Percentiles rank a stretch among this genome's conserved stretches.
Conservation (phyloP, 1,284 basidiomycete genomes). For the Ganoderma lingzhi region DNA sequence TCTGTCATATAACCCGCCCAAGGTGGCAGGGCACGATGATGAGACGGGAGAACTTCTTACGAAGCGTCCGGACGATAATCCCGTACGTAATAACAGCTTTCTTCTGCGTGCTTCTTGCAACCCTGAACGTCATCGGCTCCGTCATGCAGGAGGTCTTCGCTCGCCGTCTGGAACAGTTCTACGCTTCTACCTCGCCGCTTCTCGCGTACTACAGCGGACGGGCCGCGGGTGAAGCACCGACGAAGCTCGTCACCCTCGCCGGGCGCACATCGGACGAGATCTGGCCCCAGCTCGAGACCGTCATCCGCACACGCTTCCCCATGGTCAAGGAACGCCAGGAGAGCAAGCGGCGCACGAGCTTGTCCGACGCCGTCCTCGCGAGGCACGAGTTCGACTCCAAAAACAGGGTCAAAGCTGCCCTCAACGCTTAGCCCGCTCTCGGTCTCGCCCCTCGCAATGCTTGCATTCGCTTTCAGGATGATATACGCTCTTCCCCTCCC, state of each 20-base stretch:
- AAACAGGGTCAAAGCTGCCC: constrained; percentile 16
- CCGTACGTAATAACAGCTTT: constrained; percentile 59
- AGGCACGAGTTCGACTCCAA: constrained; percentile 32
- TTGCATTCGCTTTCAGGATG: neutral
- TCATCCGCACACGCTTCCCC: constrained; percentile 67
- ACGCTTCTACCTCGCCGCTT: constrained; percentile 88
- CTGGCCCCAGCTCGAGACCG: constrained; percentile 81
- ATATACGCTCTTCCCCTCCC: neutral
- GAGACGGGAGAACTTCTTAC: constrained; percentile 91
- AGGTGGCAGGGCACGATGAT: constrained; percentile 88
- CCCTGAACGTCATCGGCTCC: constrained; percentile 7
- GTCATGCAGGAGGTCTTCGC: constrained; percentile 80
- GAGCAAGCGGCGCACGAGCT: constrained; percentile 53
- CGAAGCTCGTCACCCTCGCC: constrained; percentile 75
- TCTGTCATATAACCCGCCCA: constrained; percentile 89
- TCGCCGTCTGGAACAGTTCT: constrained; percentile 84
- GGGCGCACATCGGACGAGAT: constrained; percentile 94
- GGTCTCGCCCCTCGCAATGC: neutral
- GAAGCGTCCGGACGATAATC: constrained; percentile 93
- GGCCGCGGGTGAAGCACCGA: constrained; percentile 32
- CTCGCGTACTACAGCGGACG: constrained; percentile 75
- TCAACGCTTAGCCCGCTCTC: neutral
- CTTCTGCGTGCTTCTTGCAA: neutral
- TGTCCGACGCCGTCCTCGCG: constrained; percentile 54
- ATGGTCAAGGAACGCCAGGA: constrained; percentile 60